Conservation (phyloP, 345 rosid genomes). For the Isatis tinctoria region DNA sequence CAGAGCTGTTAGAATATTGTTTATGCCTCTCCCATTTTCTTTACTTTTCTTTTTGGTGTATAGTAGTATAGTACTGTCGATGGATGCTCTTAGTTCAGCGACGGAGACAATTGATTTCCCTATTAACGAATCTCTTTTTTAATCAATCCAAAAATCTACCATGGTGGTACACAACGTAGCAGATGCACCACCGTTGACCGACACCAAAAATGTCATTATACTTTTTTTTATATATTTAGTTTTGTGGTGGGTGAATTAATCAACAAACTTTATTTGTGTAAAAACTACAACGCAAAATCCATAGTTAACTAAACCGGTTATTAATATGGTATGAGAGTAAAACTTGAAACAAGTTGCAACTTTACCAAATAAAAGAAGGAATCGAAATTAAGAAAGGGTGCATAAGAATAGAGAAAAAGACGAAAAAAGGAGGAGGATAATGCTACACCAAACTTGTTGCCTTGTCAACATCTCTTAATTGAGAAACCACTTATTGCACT, state of each 20-base stretch:
- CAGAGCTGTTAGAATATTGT: not conserved
- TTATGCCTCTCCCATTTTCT: not conserved
- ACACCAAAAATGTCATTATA: not conserved
- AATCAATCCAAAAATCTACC: not conserved
- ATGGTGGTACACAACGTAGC: not conserved
- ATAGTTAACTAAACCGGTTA: not conserved
- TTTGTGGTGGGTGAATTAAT: not conserved
- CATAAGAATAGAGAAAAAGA: not conserved
- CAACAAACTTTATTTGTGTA: not conserved
- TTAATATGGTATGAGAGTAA: not conserved
- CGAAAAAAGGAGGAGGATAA: not conserved
- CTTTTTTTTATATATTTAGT: not conserved
- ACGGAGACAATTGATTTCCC: not conserved
- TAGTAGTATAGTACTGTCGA: not conserved
- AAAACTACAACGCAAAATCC: not conserved
- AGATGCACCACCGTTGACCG: not conserved
- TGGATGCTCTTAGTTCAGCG: not conserved
- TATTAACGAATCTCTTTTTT: not conserved
- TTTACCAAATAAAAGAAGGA: not conserved
- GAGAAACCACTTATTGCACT: slow-evolving; percentile 12
- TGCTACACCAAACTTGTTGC: slow-evolving; percentile 29
- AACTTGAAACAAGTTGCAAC: not conserved
- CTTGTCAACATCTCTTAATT: slow-evolving; percentile 27
- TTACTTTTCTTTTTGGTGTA: not conserved
- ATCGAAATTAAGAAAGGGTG: not conserved